Percentiles rank a stretch among this genome's conserved stretches.
Evolutionary conservation across 139 green algal genomes (phyloP).

Genomic region (Chlamydomonas schloesseri): DNA sequence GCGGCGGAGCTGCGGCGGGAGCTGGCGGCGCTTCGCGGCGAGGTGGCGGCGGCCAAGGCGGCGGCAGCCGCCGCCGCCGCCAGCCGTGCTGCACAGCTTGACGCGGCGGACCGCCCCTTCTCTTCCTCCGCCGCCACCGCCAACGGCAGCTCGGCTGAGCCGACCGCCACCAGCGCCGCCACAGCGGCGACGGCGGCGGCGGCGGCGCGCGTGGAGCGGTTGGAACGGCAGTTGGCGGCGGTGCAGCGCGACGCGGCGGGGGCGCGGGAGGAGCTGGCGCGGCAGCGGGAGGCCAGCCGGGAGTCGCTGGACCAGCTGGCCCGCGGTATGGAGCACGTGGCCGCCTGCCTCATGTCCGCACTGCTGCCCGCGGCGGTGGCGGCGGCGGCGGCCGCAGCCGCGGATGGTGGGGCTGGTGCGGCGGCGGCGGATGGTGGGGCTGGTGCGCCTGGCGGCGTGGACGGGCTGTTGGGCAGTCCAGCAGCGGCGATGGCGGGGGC

Average conservation of each 20-base stretch:
- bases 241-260: neutral
- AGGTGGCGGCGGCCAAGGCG: too few species aligned
- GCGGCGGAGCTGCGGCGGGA: too few species aligned
- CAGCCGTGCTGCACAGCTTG: too few species aligned
- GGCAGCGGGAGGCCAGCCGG: neutral
- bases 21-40: neutral
- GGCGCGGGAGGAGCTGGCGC: neutral
- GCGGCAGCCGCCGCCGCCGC: too few species aligned
- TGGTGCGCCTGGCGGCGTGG: neutral
- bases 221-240: neutral
- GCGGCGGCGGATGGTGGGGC: neutral
- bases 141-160: too few species aligned
- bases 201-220: neutral
- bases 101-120: too few species aligned
- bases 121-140: too few species aligned
- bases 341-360: neutral
- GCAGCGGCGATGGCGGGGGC: too few species aligned
- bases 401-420: neutral
- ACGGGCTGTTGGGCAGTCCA: too few species aligned
- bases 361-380: neutral
- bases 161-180: too few species aligned
- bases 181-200: neutral
- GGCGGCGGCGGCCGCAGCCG: neutral
- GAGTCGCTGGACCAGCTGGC: constrained; percentile 13
- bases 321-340: constrained; percentile 26